Base-by-base conservation (phyloP, 2,329 filamentous ascomycete species). In the Paraphaeosphaeria sporulosa region DNA sequence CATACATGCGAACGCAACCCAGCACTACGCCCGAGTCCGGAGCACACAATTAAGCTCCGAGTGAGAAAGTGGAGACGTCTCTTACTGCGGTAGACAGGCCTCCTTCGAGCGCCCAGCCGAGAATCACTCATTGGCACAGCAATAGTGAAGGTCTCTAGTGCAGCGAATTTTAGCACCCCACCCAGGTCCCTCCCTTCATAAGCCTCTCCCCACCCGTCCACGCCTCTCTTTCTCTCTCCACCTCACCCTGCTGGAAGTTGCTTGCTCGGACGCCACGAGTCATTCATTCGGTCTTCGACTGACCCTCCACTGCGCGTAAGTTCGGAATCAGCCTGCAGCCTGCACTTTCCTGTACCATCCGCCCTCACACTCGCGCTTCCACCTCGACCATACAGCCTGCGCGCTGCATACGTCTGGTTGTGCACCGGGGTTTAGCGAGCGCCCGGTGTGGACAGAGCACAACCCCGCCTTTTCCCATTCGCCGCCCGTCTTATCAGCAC, bases 101-200 rank as follows among this genome's bases (percentile, higher is more conserved):
- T 64, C 67, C 65, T 64, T 69, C 67, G 50, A 63, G 59, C 64
- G 65, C 65, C 61, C 64, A 40, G 66, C 65, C 70, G 63, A 67
- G 71, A 56, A 4, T 69, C 70, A 55, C 65, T 68, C 64, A 72
- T 71, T 76, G 73, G 71, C 67, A 68, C 64, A 55, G 59, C 55
- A 60, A 66, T 64, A 71, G 73, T 75, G 65, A 72, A 70, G 63
- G 69, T 60, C 65, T 59, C 65, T 76, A 77, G 75, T 72, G 74
- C 67, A 67, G 50, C 64, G 65, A 71, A 72, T 69, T 75, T 74
- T 73, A 59, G 60, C 61, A 75, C 75, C 75, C 74, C 75, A 74
- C 73, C 64, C 62, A 68, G 66, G 58, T 59, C 64, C 61, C 64
- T 65, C 68, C 68, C 68, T 76, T 77, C 74, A 75, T 76, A 78